Evolutionary conservation across 441 rosid species (phyloP), one percentile per base, ranked within the genome.

Genomic region (Erodium moschatum): DNA sequence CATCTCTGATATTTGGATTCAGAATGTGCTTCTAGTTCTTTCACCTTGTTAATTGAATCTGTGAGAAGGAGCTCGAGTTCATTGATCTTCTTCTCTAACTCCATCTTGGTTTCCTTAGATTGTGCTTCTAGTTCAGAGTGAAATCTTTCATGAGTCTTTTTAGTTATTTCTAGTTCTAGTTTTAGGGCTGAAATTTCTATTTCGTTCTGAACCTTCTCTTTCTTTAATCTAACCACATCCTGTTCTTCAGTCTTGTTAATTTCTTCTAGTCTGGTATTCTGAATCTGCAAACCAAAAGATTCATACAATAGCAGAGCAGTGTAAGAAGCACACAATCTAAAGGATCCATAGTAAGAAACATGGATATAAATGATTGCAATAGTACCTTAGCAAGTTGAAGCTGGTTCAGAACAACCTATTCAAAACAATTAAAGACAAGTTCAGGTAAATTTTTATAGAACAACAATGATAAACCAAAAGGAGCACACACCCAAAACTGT

Each of bases 301-400:
- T 6, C 60, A 63, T 46, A 12, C 0, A 20, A 50, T 61, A 6
- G 62, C 54, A n/a, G 70, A 18, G 40, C 9, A 10, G 19, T 13
- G 18, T 68, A 31, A 69, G 31, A 54, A 16, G 67, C 35, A 24
- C 16, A 15, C 70, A 42, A 66, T 20, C 35, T 24, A 10, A 64
- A 11, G 54, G 73, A 64, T 56, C 69, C 67, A 46, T 50, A 70
- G 24, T 8, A 69, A 71, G 5, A 67, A 60, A 60, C 31, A 60
- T 6, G 12, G 29, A 19, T 60, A 16, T 11, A 19, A 60, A 10
- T 60, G 65, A 65, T 24, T 15, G 44, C 65, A 64, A 65, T 48
- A 48, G n/a, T 77, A 92, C 98, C 97, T 95, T 89, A 74, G 89
- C 72, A 70, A 77, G 81, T 75, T 85, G 85, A 72, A 89, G 80